These are phyloP conservation scores for Mortierella sp. DNA, from an alignment of 371 early-diverging fungal genomes.

Conservation along the genomic window DNA sequence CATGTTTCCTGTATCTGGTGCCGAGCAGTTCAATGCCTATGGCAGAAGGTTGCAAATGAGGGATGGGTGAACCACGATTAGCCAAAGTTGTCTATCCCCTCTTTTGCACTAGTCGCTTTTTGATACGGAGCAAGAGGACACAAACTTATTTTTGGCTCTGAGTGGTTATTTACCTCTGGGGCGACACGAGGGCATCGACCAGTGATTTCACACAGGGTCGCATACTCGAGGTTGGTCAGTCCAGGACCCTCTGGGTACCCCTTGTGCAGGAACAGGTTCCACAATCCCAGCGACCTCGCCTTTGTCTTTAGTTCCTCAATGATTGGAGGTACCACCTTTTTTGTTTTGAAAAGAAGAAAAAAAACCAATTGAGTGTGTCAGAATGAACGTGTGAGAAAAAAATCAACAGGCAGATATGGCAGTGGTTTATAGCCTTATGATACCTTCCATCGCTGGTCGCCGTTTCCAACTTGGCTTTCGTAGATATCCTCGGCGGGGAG, in stretches of 20 bases:
- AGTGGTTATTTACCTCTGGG: conserved; percentile 68
- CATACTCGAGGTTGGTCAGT: conserved; percentile 96
- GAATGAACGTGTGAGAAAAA: background rate
- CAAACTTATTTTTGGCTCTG: background rate
- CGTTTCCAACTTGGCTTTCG: conserved; percentile 80
- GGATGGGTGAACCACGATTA: no score
- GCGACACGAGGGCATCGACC: conserved; percentile 85
- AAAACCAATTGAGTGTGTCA: background rate
- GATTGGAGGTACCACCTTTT: conserved; percentile 80
- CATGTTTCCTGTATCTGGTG: conserved; percentile 99
- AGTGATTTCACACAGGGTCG: conserved; percentile 89
- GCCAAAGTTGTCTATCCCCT: conserved; percentile 3
- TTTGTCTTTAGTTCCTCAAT: conserved; percentile 91
- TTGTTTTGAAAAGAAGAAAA: background rate
- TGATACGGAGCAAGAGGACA: no score
- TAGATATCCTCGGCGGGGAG: conserved; percentile 92
- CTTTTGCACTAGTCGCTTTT: background rate
- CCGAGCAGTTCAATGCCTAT: conserved; percentile 88
- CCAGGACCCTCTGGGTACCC: conserved; percentile 87
- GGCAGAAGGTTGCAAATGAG: no score
- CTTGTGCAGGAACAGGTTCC: conserved; percentile 94
- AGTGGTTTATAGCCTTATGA: background rate
- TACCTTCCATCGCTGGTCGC: conserved; percentile 87
- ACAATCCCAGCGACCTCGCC: conserved; percentile 92
- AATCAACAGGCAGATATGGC: background rate